Percentiles rank a stretch among this genome's conserved stretches.
Conservation (phyloP, 2,329 filamentous ascomycete genomes). For the Huntiella omanensis region DNA sequence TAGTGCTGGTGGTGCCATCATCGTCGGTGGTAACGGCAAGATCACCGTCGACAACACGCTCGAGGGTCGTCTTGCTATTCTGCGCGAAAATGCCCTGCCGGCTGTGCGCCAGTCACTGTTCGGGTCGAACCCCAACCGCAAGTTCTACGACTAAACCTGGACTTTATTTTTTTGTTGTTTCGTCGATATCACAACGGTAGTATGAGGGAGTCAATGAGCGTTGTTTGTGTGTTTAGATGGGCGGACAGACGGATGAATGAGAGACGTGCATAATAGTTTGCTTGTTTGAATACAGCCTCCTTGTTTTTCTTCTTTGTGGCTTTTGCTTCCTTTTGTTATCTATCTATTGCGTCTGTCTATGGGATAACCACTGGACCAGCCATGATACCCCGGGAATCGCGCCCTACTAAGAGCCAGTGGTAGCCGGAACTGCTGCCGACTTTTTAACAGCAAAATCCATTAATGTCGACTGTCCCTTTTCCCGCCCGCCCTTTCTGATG, state of each 20-base stretch:
- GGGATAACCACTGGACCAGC: too few species aligned
- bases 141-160: conserved; percentile 62
- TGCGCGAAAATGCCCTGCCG: conserved; percentile 71
- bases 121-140: conserved; percentile 86
- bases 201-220: too few species aligned
- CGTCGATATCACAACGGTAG: too few species aligned
- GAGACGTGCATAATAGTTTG: too few species aligned
- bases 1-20: conserved; percentile 66
- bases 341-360: neutral
- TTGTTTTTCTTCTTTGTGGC: neutral
- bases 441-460: conserved; percentile 24
- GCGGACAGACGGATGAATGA: too few species aligned
- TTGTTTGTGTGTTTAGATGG: too few species aligned
- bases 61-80: conserved; percentile 69
- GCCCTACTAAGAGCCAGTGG: too few species aligned
- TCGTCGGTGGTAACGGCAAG: conserved; percentile 72
- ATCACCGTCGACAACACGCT: conserved; percentile 99
- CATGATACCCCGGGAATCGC: too few species aligned
- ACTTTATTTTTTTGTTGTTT: too few species aligned
- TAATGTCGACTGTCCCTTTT: conserved; percentile 31
- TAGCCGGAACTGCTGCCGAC: neutral
- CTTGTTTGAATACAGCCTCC: neutral
- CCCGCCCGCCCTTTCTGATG: conserved; percentile 12
- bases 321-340: neutral
- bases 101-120: conserved; percentile 74